Evolutionary conservation across 2,329 filamentous ascomycete species (phyloP).

Genomic region (Aureobasidium sp.): DNA sequence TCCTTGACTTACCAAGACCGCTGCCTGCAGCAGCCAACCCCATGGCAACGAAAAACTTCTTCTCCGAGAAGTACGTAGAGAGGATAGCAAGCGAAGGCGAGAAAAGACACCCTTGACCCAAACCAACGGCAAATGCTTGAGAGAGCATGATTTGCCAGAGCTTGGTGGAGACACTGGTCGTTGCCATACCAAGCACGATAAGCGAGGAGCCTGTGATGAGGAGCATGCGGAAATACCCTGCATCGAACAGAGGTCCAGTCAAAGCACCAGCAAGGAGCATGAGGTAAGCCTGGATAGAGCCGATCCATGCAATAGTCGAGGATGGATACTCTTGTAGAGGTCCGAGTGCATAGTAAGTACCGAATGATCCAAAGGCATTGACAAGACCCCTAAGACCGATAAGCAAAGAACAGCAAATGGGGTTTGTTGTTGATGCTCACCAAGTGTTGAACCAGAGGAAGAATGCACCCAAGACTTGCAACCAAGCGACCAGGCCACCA

Average conservation of each 20-base stretch:
- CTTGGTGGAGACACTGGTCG: slow-evolving; percentile 12
- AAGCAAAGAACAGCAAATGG: neutral
- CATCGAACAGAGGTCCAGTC: slow-evolving; percentile 41
- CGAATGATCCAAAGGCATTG: slow-evolving; percentile 45
- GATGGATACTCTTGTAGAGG: slow-evolving; percentile 32
- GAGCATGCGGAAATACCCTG: slow-evolving; percentile 36
- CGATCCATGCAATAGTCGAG: slow-evolving; percentile 40
- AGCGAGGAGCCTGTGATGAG: slow-evolving; percentile 34
- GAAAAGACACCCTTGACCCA: slow-evolving; percentile 38
- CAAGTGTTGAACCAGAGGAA: slow-evolving; percentile 42
- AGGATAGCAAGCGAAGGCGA: slow-evolving; percentile 34
- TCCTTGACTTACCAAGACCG: slow-evolving; percentile 23
- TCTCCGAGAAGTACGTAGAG: slow-evolving; percentile 32
- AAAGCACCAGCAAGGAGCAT: slow-evolving; percentile 38
- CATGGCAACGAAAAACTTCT: slow-evolving; percentile 32
- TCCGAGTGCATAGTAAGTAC: slow-evolving; percentile 43
- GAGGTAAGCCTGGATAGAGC: slow-evolving; percentile 39
- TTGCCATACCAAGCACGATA: slow-evolving; percentile 33
- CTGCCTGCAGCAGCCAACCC: slow-evolving; percentile 36
- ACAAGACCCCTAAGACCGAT: slow-evolving; percentile 34
- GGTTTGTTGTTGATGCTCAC: slow-evolving; percentile 17
- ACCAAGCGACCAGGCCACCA: slow-evolving; percentile 39
- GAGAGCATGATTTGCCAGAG: slow-evolving; percentile 17
- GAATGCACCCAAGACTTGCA: slow-evolving; percentile 40
- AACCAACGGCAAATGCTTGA: slow-evolving; percentile 36